Evolutionary conservation across 371 early-diverging fungal species (phyloP).

Genomic region (Zychaea mexicana): DNA sequence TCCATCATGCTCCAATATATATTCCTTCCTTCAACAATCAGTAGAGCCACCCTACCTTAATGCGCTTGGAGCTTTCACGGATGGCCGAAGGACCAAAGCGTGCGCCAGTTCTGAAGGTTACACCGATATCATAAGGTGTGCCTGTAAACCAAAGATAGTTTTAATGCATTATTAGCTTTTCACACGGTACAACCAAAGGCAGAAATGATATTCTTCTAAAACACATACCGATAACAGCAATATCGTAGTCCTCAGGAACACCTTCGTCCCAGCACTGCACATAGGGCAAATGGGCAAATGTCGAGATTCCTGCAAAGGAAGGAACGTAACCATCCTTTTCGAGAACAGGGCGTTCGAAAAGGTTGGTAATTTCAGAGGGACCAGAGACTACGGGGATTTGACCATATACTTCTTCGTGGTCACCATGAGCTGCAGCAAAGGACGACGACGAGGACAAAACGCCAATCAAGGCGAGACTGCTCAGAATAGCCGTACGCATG

Average conservation of each 20-base stretch:
- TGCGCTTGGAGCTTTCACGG: conserved; percentile 47
- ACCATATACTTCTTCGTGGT: conserved; percentile 14
- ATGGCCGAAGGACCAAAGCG: conserved; percentile 54
- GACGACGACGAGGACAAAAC: not conserved
- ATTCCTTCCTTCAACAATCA: not conserved
- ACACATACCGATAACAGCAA: conserved; percentile 41
- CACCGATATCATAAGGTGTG: conserved; percentile 51
- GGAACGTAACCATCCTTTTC: conserved; percentile 38
- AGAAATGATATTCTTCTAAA: not conserved
- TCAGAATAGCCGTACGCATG: conserved; percentile 8
- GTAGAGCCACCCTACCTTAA: conserved; percentile 20
- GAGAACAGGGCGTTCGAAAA: conserved; percentile 29
- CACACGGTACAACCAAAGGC: not conserved
- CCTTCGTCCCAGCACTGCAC: conserved; percentile 47
- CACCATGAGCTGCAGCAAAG: conserved; percentile 4
- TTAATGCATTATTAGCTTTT: not conserved
- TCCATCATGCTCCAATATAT: too few relatives aligned
- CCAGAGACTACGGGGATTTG: conserved; percentile 20
- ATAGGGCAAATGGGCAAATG: conserved; percentile 53
- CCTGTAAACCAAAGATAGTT: not conserved
- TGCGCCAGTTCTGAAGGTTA: conserved; percentile 52
- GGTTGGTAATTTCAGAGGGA: conserved; percentile 14
- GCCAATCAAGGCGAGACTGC: conserved; percentile 11
- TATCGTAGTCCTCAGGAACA: conserved; percentile 42
- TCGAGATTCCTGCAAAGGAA: conserved; percentile 49